Evolutionary conservation across 352 stramenopile species (phyloP).

Genomic region (Globisporangium alternatum): DNA sequence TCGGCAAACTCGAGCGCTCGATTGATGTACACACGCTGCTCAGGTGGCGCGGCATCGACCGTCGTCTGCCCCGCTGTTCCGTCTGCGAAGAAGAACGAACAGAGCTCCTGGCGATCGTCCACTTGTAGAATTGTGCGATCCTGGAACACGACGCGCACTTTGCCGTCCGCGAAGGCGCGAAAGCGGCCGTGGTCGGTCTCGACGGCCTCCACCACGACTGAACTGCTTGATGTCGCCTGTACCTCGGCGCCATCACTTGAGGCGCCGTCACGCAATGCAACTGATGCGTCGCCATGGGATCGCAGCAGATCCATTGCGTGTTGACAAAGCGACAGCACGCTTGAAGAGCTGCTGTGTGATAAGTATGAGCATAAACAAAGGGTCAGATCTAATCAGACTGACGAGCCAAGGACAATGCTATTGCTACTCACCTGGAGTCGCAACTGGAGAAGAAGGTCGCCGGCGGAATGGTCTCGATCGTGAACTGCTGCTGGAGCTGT

Average conservation of each 20-base stretch:
- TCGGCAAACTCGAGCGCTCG: conserved; percentile 55
- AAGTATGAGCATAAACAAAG: neutral
- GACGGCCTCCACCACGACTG: conserved; percentile 28
- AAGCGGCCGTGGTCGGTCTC: conserved; percentile 61
- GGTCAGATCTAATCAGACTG: neutral
- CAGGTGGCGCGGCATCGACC: conserved; percentile 30
- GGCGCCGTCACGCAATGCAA: neutral
- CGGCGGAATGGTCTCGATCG: conserved; percentile 54
- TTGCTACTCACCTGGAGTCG: conserved; percentile 1
- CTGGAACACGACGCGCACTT: conserved; percentile 57
- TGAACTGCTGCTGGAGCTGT: conserved; percentile 47
- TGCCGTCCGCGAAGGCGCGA: conserved; percentile 59
- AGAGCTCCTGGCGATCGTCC: conserved; percentile 29
- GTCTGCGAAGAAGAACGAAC: conserved; percentile 52
- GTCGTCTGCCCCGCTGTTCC: conserved; percentile 38
- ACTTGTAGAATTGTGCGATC: conserved; percentile 76
- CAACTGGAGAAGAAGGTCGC: neutral
- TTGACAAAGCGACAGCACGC: conserved; percentile 9
- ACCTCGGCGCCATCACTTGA: conserved; percentile 5
- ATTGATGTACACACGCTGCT: conserved; percentile 48
- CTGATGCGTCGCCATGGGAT: conserved; percentile 10
- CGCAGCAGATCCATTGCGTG: conserved; percentile 15
- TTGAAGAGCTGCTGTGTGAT: conserved; percentile 3
- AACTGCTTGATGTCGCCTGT: neutral
- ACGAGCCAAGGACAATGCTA: no score